Base-by-base conservation (phyloP, 2,329 filamentous ascomycete species). In the Penicillium sp. region DNA sequence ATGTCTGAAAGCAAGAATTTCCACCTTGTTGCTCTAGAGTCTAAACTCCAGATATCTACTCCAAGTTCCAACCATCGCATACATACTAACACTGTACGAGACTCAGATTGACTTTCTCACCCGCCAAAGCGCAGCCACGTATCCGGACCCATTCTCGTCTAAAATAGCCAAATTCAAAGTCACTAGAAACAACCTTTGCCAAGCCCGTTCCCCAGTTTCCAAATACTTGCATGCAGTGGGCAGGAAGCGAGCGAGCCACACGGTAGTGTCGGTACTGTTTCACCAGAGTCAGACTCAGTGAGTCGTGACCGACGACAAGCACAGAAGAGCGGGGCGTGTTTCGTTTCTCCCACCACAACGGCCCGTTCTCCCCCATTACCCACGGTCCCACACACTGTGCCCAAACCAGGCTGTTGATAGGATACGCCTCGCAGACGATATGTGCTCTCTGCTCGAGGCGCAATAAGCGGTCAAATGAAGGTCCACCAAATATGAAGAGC, bases 281-380 rank as follows among this genome's bases (percentile, higher is more conserved):
- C 28, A 8, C 28, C 28, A 31, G 28, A 7, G 6, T 8, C 6
- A 31, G 28, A 8, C 7, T 5, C 28, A 31, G 28, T 31, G 28
- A 31, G 28, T 31, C 1, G 28, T 31, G 28, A 31, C 28, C 28
- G 28, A 31, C 45, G 15, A 41, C 28, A 22, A 25, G 38, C 43
- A 42, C 41, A 48, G 5, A 48, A 37, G 43, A 57, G 63, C 63
- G 64, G 60, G 62, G 60, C 62, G 20, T 25, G 34, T 45, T 48
- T 48, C 15, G 45, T 52, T 31, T 52, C 43, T 31, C 25, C 42
- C 37, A 37, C 42, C 37, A 37, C 8, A 49, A 20, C 43, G 35
- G 20, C 34, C 15, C 37, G 1, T 41, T 43, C 53, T 49, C 49
- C 49, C 48, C 47, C 20, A 31, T 53, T 48, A 43, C 48, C 45